Evolutionary conservation across 805 yeast genomes (phyloP).

Genomic region (Komagataella pastoris): DNA sequence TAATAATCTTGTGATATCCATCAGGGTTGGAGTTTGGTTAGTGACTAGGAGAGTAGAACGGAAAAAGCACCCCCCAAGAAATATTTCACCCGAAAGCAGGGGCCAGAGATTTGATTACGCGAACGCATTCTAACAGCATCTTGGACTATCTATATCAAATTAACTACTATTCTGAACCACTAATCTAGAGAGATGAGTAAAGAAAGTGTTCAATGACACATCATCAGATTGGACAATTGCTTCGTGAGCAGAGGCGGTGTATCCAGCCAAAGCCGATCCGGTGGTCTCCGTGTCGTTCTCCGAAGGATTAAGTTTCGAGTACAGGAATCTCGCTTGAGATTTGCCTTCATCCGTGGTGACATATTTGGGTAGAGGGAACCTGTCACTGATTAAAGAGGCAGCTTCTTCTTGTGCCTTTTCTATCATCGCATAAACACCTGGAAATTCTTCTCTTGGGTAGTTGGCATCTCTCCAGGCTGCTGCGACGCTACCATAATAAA

Average conservation of each 20-base stretch:
- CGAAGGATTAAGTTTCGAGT: slow-evolving; percentile 91
- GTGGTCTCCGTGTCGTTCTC: slow-evolving; percentile 38
- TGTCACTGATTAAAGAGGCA: slow-evolving; percentile 76
- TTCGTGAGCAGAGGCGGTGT: slow-evolving; percentile 22
- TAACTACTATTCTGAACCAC: slow-evolving; percentile 40
- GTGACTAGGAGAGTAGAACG: not conserved
- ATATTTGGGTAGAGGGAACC: slow-evolving; percentile 96
- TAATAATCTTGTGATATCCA: not conserved
- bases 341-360: slow-evolving; percentile 98
- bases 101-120: not conserved
- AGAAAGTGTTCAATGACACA: slow-evolving; percentile 86
- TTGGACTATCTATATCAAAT: not conserved
- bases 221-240: slow-evolving; percentile 91
- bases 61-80: not conserved
- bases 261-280: slow-evolving; percentile 36
- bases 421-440: slow-evolving; percentile 72
- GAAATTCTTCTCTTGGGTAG: slow-evolving; percentile 87
- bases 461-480: slow-evolving; percentile 96
- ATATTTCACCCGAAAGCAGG: not conserved
- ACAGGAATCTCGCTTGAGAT: slow-evolving; percentile 93
- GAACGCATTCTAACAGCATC: not conserved
- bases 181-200: slow-evolving; percentile 86
- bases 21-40: not conserved
- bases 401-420: slow-evolving; percentile 90
- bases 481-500: slow-evolving; percentile 88